Base-by-base conservation (phyloP, 1,284 basidiomycete species). In the Meira miltonrushii region DNA sequence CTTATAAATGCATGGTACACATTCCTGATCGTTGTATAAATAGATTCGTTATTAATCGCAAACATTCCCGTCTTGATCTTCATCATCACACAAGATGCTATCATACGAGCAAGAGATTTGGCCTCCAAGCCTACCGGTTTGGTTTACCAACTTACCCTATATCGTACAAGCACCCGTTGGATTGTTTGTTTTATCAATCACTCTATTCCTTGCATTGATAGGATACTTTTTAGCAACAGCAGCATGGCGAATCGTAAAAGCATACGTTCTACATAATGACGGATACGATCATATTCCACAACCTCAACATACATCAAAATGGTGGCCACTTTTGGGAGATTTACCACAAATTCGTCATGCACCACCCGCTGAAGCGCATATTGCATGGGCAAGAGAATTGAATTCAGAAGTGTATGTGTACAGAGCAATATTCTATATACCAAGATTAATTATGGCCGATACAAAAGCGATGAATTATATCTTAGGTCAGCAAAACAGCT, bases 341-440 rank as follows among this genome's bases (percentile, higher is more conserved):
- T 21, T 58, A 13, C 13, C 21, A 15, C 15, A 13, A 6, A 58
- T 58, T 39, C 57, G 51, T 28, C 23, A 55, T 21, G n/a, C 28
- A 37, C 25, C 44, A 37, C 50, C 49, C 11, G 25, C 37, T 13
- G 49, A 39, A n/a, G 61, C 55, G 10, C 69, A 70, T 46, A 57
- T 70, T 13, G 4, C 23, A 0, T 72, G 64, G 44, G 38, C 41
- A 11, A 50, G 55, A 13, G 57, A 66, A n/a, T 51, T 68, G 19
- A 50, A 44, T 0, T 60, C 66, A 2, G 28, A 33, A 2, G 67
- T 76, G 2, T 73, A 64, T 47, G 62, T 69, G 44, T 76, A 76
- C 55, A 67, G 71, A n/a, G 68, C 66, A 39, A 57, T 73, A 33
- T 72, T 77, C 51, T 67, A 67, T 55, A 55, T 62, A n/a, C 71